Evolutionary conservation across 192 early-diverging fungal species (phyloP), one percentile per base, ranked within the genome.

Genomic region (Coemansia sp.): DNA sequence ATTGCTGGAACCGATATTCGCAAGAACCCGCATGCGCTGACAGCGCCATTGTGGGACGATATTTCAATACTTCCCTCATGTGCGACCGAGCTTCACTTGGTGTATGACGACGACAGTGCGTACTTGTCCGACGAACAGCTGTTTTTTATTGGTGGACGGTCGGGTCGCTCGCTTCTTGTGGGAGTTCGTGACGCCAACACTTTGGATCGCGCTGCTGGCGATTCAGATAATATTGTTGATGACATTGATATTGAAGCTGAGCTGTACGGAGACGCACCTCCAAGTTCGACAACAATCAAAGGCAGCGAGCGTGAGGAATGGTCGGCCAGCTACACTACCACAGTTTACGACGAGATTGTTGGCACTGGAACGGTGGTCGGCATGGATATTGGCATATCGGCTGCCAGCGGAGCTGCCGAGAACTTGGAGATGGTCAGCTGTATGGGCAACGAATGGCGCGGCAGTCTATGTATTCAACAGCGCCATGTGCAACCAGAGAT

Each of bases 311-410:
- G 65, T 57, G 70, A 50, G 52, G 39, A 49, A 62, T 61, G 77
- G 69, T 38, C 70, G 2, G 65, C 63, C 53, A 70, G 77, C 6
- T 87, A 88, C 68, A 74, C 67, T 5, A 87, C 91, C 60, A 75
- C 81, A n/a, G 85, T 96, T 0, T 86, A 86, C 57, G 94, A 96
- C 72, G 85, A 86, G 9, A 68, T 98, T 1, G 62, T 89, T 14
- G 89, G 89, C 60, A 89, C 88, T 0, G 94, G 94, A 3, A 88
- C 94, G 5, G 87, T 95, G 45, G 75, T 84, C 1, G 89, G 86
- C 60, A 85, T 92, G 74, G 88, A 86, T 8, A 78, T 93, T 24
- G 93, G 93, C 15, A 84, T 84, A 53, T 79, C 82, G 8, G 37
- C 47, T 11, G 51, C 63, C 8, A 48, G 55, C 8, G 52, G 38